phyloP scores from a whole-genome alignment of 177 flowering plant species.

The Telopea speciosissima region DNA sequence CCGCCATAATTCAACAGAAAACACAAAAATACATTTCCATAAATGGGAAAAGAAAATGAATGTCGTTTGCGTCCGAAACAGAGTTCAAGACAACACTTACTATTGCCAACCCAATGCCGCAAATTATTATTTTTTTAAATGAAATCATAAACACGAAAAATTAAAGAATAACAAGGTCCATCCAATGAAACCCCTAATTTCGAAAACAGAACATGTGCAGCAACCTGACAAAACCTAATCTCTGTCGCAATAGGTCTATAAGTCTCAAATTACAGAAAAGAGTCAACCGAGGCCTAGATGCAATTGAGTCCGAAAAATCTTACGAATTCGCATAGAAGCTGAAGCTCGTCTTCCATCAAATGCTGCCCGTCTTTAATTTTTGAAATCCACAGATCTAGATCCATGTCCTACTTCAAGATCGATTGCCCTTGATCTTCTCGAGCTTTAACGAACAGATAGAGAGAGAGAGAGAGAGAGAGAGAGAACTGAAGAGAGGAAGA shows the following conservation, averaged over 20 bases:
- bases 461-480: neutral
- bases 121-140: neutral
- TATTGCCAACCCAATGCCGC: neutral
- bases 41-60: too few relatives aligned
- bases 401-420: conserved; percentile 30
- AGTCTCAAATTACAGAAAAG: conserved; percentile 5
- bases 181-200: neutral
- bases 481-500: conserved; percentile 3
- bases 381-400: conserved; percentile 64
- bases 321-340: conserved; percentile 47
- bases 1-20: too few relatives aligned
- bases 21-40: neutral
- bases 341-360: conserved; percentile 64
- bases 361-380: conserved; percentile 70
- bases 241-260: neutral
- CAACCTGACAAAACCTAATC: conserved; percentile 4
- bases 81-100: neutral
- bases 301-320: neutral
- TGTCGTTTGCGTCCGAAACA: too few relatives aligned
- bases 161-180: neutral
- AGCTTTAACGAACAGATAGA: neutral
- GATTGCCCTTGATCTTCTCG: neutral
- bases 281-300: neutral
- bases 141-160: neutral
- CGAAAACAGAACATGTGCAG: neutral